Percentiles rank a stretch among this genome's conserved stretches.
phyloP scores from a whole-genome alignment of 768 basidiomycete species.

The Coprinopsis strossmayeri region DNA sequence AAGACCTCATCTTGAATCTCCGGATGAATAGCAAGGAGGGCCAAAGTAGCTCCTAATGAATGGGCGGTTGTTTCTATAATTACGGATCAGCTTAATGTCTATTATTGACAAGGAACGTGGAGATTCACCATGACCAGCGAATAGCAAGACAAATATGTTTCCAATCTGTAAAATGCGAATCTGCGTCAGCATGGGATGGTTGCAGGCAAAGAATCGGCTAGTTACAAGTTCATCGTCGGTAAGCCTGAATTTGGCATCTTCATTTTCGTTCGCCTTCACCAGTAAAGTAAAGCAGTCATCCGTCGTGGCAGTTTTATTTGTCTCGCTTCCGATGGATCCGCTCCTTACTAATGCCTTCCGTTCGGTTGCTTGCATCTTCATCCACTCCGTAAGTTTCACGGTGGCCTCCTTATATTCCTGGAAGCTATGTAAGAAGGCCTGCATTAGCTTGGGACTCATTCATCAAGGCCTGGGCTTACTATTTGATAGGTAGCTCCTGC shows the following conservation, averaged over 20 bases:
- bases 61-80: conserved; percentile 48
- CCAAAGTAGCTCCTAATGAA: conserved; percentile 40
- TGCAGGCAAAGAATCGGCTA: background rate
- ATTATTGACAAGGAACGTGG: too few species aligned
- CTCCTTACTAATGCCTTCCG: conserved; percentile 17
- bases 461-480: conserved; percentile 28
- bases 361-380: conserved; percentile 22
- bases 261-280: conserved; percentile 40
- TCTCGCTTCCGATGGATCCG: background rate
- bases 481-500: conserved; percentile 26
- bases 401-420: background rate
- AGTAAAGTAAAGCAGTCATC: conserved; percentile 36
- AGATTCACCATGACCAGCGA: conserved; percentile 50
- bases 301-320: conserved; percentile 1
- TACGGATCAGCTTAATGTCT: too few species aligned
- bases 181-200: background rate
- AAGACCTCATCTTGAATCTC: conserved; percentile 43
- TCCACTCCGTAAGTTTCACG: background rate
- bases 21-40: conserved; percentile 35
- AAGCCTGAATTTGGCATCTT: conserved; percentile 30
- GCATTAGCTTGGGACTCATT: too few species aligned
- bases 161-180: conserved; percentile 31
- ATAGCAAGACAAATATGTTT: conserved; percentile 44
- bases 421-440: background rate
- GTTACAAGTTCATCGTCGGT: conserved; percentile 35